Evolutionary conservation across 1,139 yeast genomes (phyloP), one percentile per base, ranked within the genome.

Genomic region (Lodderomyces margitis): DNA sequence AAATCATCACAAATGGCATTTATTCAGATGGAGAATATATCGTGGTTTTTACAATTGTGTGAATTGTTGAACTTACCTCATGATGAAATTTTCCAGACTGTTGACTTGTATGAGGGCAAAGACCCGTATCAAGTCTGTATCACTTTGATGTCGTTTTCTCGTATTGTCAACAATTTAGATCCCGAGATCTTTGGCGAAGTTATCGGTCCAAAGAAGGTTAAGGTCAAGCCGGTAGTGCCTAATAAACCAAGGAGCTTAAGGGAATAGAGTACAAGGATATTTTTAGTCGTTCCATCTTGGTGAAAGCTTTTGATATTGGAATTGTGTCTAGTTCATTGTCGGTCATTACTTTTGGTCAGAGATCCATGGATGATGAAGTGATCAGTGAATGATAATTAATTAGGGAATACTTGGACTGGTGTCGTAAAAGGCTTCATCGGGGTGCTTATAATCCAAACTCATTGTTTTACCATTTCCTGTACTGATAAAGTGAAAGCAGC

Each of bases 11-110:
- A 68, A 39, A 81, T 87, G 84, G 92, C 96, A 2, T 88, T 88
- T 61, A 81, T 87, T 9, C 88, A 83, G 64, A 87, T 87, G 95
- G 96, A 88, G 57, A 87, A 87, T 54, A 87, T 88, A 32, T 81
- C 88, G 34, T 76, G 80, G 47, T 88, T 87, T 55, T 64, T 88
- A 27, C 62, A 69, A 12, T 77, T 83, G 39, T 80, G 87, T 42
- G 74, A 79, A 47, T 40, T 55, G 3, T 66, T 83, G 36, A 92
- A 94, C 1, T 81, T 88, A 3, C 88, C 92, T 4, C 87, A 85
- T 48, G 91, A 87, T 56, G 96, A 88, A 57, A 65, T 85, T 37
- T 88, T 88, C 57, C 92, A 85, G 52, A 87, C 96, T 0, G 77
- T 85, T 6, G 96, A 88, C 56, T 66, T 88, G 45, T 87, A 66